Percentiles rank a stretch among this genome's conserved stretches.
Conservation (phyloP, 2,329 filamentous ascomycete species). For the Claviceps paspali region DNA sequence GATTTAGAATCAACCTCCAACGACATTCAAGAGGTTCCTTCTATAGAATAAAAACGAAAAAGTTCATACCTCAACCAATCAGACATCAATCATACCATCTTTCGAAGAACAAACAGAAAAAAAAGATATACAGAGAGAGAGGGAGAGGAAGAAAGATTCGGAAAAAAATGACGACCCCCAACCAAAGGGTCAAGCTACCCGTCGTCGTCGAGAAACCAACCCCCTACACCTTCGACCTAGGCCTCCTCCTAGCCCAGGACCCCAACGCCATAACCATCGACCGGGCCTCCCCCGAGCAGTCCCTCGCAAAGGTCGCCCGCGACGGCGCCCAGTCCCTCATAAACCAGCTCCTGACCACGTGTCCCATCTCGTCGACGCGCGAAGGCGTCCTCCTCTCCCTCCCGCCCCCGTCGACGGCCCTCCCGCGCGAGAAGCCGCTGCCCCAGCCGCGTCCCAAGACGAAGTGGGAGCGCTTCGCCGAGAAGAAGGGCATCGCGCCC, state of each 20-base stretch:
- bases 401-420: conserved; percentile 49
- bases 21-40: too few species aligned
- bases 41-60: too few species aligned
- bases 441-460: conserved; percentile 70
- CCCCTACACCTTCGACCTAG: conserved; percentile 85
- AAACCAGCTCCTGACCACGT: conserved; percentile 86
- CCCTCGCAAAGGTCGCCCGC: conserved; percentile 60
- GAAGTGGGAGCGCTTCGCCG: conserved; percentile 92
- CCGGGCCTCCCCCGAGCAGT: conserved; percentile 41
- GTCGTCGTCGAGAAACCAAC: conserved; percentile 66
- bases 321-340: conserved; percentile 85
- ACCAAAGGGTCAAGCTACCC: conserved; percentile 34
- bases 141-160: too few species aligned
- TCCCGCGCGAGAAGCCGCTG: conserved; percentile 86
- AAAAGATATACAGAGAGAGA: too few species aligned
- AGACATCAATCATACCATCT: too few species aligned
- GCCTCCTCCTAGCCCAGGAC: conserved; percentile 73
- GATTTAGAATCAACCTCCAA: too few species aligned
- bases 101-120: too few species aligned
- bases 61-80: too few species aligned
- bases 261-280: conserved; percentile 61
- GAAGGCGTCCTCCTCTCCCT: conserved; percentile 66
- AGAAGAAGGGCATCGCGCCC: conserved; percentile 89
- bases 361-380: conserved; percentile 55
- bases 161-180: conserved; percentile 21